A percentile compares a stretch with the other conserved stretches of the same genome.
phyloP scores from a whole-genome alignment of 345 rosid species.

The Aurinia saxatilis region DNA sequence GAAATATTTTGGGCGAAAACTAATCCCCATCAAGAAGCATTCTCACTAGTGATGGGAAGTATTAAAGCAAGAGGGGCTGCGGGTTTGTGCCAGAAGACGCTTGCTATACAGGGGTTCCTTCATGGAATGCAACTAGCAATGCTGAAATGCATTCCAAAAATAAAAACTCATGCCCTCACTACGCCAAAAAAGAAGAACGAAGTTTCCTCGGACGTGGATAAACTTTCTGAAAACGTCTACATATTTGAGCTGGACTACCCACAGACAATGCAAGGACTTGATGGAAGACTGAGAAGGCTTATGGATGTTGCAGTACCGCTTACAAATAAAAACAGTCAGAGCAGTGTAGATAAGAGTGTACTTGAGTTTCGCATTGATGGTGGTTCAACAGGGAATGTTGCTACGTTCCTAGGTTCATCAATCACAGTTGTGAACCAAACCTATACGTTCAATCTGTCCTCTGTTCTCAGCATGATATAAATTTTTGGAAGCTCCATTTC shows the following conservation, averaged over 20 bases:
- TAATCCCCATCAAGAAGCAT: too few relatives aligned
- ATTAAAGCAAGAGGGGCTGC: too few relatives aligned
- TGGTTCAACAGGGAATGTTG: conserved; percentile 64
- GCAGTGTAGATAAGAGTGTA: conserved; percentile 41
- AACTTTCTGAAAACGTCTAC: conserved; percentile 52
- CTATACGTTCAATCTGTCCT: conserved; percentile 83
- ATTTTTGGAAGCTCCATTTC: too few relatives aligned
- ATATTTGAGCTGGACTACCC: conserved; percentile 90
- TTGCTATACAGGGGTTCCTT: too few relatives aligned
- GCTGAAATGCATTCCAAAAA: too few relatives aligned
- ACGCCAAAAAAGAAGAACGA: too few relatives aligned
- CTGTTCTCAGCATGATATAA: conserved; percentile 72
- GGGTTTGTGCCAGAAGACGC: too few relatives aligned
- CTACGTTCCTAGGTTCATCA: conserved; percentile 90
- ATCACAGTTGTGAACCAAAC: conserved; percentile 94
- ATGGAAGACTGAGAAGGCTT: conserved; percentile 78
- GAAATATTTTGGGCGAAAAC: too few relatives aligned
- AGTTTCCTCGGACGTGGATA: conserved; percentile 75
- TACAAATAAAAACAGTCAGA: conserved; percentile 13
- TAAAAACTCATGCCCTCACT: too few relatives aligned
- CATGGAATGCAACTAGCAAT: too few relatives aligned
- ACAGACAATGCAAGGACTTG: conserved; percentile 88
- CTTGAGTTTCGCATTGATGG: conserved; percentile 97
- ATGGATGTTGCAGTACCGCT: conserved; percentile 37
- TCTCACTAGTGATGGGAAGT: too few relatives aligned